Evolutionary conservation across 73 alveolate species (phyloP).

Genomic region (Paramecium caudatum): DNA sequence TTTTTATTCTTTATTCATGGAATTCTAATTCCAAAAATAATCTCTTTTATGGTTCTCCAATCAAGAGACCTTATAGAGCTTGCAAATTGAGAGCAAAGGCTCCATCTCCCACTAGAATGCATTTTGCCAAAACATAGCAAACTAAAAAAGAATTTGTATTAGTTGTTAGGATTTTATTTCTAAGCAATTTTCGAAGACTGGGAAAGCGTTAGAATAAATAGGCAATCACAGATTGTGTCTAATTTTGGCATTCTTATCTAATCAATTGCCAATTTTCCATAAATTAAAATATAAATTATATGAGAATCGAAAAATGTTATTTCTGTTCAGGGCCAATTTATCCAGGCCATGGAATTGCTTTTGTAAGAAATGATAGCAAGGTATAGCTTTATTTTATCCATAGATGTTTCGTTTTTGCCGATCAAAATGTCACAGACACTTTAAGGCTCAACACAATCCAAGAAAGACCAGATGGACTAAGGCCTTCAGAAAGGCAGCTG

Average conservation of each 20-base stretch:
- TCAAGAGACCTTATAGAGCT: constrained; percentile 12
- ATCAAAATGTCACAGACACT: constrained; percentile 98
- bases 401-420: constrained; percentile 97
- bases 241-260: constrained; percentile 41
- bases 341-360: constrained; percentile 97
- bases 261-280: constrained; percentile 51
- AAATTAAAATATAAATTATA: constrained; percentile 66
- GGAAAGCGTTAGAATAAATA: constrained; percentile 41
- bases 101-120: constrained; percentile 5
- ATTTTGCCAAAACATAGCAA: constrained; percentile 24
- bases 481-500: constrained; percentile 96
- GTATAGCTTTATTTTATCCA: constrained; percentile 33
- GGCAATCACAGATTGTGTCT: constrained; percentile 30
- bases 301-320: constrained; percentile 98
- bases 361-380: constrained; percentile 98
- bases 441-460: constrained; percentile 98
- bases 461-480: constrained; percentile 99
- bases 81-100: constrained; percentile 40
- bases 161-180: background rate
- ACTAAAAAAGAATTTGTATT: constrained; percentile 2
- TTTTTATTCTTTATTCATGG: constrained; percentile 36
- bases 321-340: constrained; percentile 97
- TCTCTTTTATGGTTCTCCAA: constrained; percentile 43
- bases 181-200: constrained; percentile 15
- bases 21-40: constrained; percentile 48